Conservation (phyloP, 352 stramenopile species). For the Blastocystis sp. region DNA sequence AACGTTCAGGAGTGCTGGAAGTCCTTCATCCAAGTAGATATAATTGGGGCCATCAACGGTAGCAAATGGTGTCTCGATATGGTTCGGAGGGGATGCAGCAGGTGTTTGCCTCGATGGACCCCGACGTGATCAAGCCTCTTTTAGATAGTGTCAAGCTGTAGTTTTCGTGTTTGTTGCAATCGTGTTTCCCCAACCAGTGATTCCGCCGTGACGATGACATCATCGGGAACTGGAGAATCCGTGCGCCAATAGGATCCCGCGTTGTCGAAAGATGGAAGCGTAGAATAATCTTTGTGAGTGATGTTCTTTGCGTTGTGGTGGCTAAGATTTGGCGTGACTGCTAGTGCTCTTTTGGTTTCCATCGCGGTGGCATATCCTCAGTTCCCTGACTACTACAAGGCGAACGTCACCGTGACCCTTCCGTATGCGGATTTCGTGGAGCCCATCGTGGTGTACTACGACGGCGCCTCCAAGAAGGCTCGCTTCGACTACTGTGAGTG, state of each 20-base stretch:
- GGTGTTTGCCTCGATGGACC: background rate
- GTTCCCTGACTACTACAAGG: slow-evolving; percentile 82
- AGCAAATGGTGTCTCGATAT: background rate
- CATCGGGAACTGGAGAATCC: background rate
- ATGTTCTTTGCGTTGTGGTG: slow-evolving; percentile 24
- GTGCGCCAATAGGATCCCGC: background rate
- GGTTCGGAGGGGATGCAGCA: background rate
- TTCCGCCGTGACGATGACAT: background rate
- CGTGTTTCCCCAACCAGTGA: background rate
- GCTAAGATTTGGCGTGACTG: background rate
- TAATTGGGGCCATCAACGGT: background rate
- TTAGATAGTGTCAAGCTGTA: background rate
- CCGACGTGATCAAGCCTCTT: background rate
- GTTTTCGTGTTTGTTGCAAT: background rate
- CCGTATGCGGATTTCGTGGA: slow-evolving; percentile 84
- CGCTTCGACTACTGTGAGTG: slow-evolving; percentile 49
- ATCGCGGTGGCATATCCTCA: slow-evolving; percentile 72
- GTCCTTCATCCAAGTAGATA: background rate
- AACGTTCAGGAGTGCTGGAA: slow-evolving; percentile 9
- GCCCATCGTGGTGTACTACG: slow-evolving; percentile 84
- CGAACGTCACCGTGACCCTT: slow-evolving; percentile 82
- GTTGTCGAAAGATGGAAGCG: no score
- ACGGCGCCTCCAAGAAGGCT: slow-evolving; percentile 71
- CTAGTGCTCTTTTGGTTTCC: slow-evolving; percentile 43
- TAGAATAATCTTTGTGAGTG: slow-evolving; percentile 18